Percentiles rank a stretch among this genome's conserved stretches.
Evolutionary conservation across 768 basidiomycete genomes (phyloP).

Genomic region (Calocera cornea): DNA sequence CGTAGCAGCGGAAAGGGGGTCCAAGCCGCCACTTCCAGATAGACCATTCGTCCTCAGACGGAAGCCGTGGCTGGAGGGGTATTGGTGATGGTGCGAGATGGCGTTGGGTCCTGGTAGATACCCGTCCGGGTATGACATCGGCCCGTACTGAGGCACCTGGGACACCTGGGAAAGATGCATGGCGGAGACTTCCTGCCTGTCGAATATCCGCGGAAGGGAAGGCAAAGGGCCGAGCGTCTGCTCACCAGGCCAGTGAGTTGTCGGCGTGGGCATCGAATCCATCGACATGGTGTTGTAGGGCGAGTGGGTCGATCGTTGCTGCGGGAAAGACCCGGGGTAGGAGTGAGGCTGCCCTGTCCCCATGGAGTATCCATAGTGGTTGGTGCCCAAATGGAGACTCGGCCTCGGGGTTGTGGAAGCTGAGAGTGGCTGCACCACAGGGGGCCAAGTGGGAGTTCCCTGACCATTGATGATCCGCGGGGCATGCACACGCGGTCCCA

Average conservation of each 20-base stretch:
- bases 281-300: background rate
- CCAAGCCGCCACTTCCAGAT: background rate
- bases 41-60: background rate
- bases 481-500: background rate
- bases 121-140: background rate
- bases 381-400: background rate
- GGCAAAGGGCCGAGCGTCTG: background rate
- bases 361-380: slow-evolving; percentile 1
- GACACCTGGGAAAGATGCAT: background rate
- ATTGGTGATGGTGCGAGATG: background rate
- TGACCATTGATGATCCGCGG: background rate
- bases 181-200: slow-evolving; percentile 1
- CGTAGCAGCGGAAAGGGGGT: background rate
- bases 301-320: background rate
- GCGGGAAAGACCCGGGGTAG: background rate
- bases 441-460: background rate
- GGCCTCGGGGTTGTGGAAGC: background rate
- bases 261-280: background rate
- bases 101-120: background rate
- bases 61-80: background rate
- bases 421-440: background rate
- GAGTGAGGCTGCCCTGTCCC: background rate
- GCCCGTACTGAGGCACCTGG: background rate
- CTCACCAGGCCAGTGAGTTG: background rate
- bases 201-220: background rate